A percentile compares a stretch with the other conserved stretches of the same genome.
These are phyloP conservation scores for Chlorencoelia australis DNA, from an alignment of 2,329 filamentous ascomycete genomes.

Conservation along the genomic window DNA sequence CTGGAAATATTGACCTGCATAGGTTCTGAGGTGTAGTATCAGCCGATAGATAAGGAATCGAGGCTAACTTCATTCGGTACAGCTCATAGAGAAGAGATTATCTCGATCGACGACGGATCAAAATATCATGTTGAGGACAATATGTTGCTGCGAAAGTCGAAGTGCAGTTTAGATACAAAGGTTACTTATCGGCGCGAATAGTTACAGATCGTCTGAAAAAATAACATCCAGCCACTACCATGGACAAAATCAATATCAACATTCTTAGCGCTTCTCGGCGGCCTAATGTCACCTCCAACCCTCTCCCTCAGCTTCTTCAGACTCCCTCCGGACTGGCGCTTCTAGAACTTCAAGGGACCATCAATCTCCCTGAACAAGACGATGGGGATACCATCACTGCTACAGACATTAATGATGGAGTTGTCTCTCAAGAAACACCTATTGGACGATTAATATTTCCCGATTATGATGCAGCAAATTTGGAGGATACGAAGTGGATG, in stretches of 20 bases:
- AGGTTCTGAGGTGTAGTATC: too few species aligned
- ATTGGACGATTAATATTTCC: constrained; percentile 74
- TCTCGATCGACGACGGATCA: too few species aligned
- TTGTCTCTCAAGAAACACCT: not conserved
- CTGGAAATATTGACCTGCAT: too few species aligned
- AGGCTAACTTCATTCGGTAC: too few species aligned
- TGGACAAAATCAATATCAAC: not conserved
- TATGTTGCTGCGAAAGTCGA: too few species aligned
- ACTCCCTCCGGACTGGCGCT: constrained; percentile 85
- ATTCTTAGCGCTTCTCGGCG: not conserved
- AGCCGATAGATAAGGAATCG: too few species aligned
- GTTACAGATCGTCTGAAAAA: not conserved
- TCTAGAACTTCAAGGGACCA: constrained; percentile 83
- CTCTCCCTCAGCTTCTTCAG: constrained; percentile 73
- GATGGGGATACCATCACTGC: constrained; percentile 26
- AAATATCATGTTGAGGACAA: too few species aligned
- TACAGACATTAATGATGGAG: constrained; percentile 16
- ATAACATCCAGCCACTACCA: not conserved
- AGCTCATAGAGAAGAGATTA: too few species aligned
- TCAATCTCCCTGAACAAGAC: constrained; percentile 58
- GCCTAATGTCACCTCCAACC: constrained; percentile 24
- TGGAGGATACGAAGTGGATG: constrained; percentile 66
- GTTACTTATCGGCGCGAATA: too few species aligned
- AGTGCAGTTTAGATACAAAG: too few species aligned
- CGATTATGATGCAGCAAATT: constrained; percentile 50